Percentiles rank a stretch among this genome's conserved stretches.
Evolutionary conservation across 345 rosid species (phyloP).

Genomic region (Turnera subulata): DNA sequence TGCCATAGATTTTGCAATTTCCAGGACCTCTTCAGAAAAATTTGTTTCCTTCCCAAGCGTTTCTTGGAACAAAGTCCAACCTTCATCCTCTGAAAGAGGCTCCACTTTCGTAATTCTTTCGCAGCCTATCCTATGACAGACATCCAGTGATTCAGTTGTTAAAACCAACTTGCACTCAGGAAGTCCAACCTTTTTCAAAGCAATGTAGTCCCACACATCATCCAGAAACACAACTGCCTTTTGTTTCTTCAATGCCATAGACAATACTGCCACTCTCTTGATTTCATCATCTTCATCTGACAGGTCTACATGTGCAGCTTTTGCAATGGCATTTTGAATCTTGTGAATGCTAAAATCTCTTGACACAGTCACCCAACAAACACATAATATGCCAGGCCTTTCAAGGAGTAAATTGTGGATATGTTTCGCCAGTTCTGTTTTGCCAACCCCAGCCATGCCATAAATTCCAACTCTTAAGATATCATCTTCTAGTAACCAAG

Average conservation of each 20-base stretch:
- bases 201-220: slow-evolving; percentile 3
- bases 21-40: background rate
- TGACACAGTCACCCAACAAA: slow-evolving; percentile 4
- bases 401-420: background rate
- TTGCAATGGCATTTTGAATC: slow-evolving; percentile 8
- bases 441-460: slow-evolving; percentile 18
- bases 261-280: background rate
- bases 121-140: slow-evolving; percentile 1
- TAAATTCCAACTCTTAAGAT: slow-evolving; percentile 11
- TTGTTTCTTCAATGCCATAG: no score
- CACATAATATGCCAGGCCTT: background rate
- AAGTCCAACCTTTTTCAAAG: slow-evolving; percentile 1
- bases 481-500: background rate
- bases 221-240: background rate
- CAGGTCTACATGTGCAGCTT: background rate
- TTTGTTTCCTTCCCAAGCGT: background rate
- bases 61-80: background rate
- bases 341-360: background rate
- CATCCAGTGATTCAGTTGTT: slow-evolving; percentile 5
- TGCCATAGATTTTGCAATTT: background rate
- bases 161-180: slow-evolving; percentile 7
- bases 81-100: no score
- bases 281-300: background rate
- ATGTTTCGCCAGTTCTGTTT: no score
- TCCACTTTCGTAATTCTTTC: background rate